Evolutionary conservation across 1,139 yeast genomes (phyloP), one percentile per base, ranked within the genome.

Genomic region (Kazachstania sp.): DNA sequence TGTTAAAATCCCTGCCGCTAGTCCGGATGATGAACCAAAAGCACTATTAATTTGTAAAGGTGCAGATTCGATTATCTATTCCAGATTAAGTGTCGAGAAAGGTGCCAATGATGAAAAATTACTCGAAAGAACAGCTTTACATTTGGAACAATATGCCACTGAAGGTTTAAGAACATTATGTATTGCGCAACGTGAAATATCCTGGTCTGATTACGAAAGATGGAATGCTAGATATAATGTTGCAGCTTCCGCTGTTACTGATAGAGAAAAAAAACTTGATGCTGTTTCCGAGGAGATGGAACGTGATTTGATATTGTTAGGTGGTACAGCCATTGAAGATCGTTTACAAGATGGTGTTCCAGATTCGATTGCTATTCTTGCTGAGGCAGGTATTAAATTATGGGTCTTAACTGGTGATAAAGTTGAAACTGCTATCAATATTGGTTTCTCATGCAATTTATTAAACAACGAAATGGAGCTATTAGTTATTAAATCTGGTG

Each of bases 381-480:
- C 84, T 13, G 78, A 82, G 55, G 97, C 97, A 8, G 98, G 98
- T 60, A 85, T 92, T 56, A 92, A 92, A 66, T 72, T 92, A 47
- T 92, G 98, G 98, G 97, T 92, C 37, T 74, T 92, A 49, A 92
- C 98, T 16, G 98, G 98, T 67, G 98, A 92, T 68, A 86, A 90
- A 69, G 94, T 92, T 43, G 98, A 92, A 69, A 92, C 98, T 32
- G 98, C 98, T 9, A 92, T 92, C 62, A 92, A 92, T 63, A 92
- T 92, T 71, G 98, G 98, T 4, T 92, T 87, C 64, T 87, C 97
- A 12, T 92, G 97, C 73, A 92, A 92, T 60, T 71, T 92, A 54
- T 73, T 92, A 53, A 87, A 85, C 53, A 86, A 79, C 57, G 86
- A 81, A 37, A 92, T 92, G 98, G 84, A 86, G 58, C 71, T 92